phyloP scores from a whole-genome alignment of 768 basidiomycete species.

The Termitomyces sp. region DNA sequence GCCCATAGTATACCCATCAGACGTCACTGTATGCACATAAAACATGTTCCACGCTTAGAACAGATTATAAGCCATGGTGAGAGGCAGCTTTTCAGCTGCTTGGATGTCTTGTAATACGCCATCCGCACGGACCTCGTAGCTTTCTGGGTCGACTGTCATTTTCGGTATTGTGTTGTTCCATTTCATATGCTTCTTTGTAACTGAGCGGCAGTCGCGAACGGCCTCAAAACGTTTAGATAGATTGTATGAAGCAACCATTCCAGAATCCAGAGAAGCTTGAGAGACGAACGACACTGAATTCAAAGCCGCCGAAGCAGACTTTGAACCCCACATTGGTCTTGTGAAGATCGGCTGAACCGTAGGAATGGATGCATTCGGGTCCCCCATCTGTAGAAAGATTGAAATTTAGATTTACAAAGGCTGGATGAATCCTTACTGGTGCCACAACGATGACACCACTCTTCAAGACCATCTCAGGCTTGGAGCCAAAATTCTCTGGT shows the following conservation, averaged over 20 bases:
- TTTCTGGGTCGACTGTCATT: conserved; percentile 91
- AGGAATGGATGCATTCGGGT: conserved; percentile 94
- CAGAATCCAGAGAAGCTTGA: conserved; percentile 53
- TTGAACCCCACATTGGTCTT: conserved; percentile 91
- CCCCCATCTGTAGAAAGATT: conserved; percentile 68
- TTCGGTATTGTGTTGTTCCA: conserved; percentile 78
- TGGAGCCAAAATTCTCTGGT: conserved; percentile 87
- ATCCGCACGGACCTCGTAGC: conserved; percentile 81
- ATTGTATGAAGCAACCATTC: conserved; percentile 57
- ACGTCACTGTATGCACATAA: conserved; percentile 20
- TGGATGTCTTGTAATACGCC: conserved; percentile 70
- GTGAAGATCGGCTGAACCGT: conserved; percentile 86
- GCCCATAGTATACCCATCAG: background rate
- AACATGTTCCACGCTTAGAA: conserved; percentile 72
- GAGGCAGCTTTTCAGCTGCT: conserved; percentile 64
- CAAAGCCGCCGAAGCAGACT: conserved; percentile 70
- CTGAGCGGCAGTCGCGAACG: conserved; percentile 66
- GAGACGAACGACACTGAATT: conserved; percentile 90
- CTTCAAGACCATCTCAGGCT: conserved; percentile 93
- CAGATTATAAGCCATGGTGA: conserved; percentile 72
- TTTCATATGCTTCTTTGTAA: conserved; percentile 91
- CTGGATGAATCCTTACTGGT: conserved; percentile 45
- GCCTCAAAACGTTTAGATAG: conserved; percentile 69
- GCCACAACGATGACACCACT: conserved; percentile 91
- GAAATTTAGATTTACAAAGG: background rate